phyloP scores from a whole-genome alignment of 768 basidiomycete genomes.

The Boletus patriciae region DNA sequence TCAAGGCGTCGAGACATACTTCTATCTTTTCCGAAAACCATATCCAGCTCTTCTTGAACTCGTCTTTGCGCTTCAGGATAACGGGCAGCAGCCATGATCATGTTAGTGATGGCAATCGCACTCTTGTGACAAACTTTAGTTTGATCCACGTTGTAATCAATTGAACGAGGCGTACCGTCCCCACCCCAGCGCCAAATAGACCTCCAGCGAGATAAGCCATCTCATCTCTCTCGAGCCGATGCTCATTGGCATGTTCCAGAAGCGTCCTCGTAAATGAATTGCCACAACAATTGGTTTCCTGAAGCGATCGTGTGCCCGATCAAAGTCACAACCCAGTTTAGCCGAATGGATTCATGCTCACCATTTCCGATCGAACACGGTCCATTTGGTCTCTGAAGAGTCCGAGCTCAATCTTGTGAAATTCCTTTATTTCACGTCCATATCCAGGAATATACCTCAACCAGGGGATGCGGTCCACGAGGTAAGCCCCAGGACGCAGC shows the following conservation, averaged over 20 bases:
- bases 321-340: not conserved
- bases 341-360: constrained; percentile 8
- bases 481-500: constrained; percentile 34
- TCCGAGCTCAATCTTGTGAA: constrained; percentile 49
- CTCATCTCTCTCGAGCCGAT: constrained; percentile 50
- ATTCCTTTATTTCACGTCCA: constrained; percentile 48
- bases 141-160: too few species aligned
- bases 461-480: constrained; percentile 36
- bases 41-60: constrained; percentile 56
- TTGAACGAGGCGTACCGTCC: constrained; percentile 37
- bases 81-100: constrained; percentile 54
- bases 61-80: constrained; percentile 50
- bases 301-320: too few species aligned
- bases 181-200: constrained; percentile 60
- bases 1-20: constrained; percentile 3
- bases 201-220: constrained; percentile 58
- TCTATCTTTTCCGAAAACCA: constrained; percentile 43
- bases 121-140: constrained; percentile 29
- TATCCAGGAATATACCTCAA: constrained; percentile 56
- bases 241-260: constrained; percentile 46
- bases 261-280: constrained; percentile 51
- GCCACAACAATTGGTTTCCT: constrained; percentile 9
- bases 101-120: constrained; percentile 49
- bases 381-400: constrained; percentile 51
- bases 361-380: constrained; percentile 46